Base-by-base conservation (phyloP, 2,329 filamentous ascomycete genomes). In the Coniochaeta pulveracea region DNA sequence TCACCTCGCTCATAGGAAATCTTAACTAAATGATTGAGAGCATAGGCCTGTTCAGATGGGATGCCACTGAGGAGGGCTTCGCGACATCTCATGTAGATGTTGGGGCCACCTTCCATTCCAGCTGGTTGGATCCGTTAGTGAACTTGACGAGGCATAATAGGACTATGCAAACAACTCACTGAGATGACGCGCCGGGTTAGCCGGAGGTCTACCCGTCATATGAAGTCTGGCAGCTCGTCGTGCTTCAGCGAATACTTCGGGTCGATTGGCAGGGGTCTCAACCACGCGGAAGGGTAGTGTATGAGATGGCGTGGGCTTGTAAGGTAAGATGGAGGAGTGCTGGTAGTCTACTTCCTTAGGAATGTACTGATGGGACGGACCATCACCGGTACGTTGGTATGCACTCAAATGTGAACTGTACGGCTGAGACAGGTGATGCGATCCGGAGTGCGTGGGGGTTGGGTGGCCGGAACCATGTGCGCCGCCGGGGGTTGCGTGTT, bases 1-100 rank as follows among this genome's bases (percentile, higher is more conserved):
- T 96, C 91, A 28, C 89, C 89, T 26, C 88, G 75, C 55, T 96
- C 88, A 49, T 80, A 91, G 0, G 88, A 95, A 18, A 96, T 95
- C 52, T 94, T 93, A 38, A 96, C 86, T 4, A 96, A 62, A 47
- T 96, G 89, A 47, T 93, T 85, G 9, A 96, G 64, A 0, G 86
- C 89, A 57, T 93, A 96, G n/a, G 85, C 78, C 47, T 95, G 82
- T 51, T 98, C 89, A 10, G 78, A 71, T 4, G 72, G 71, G 17
- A 93, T 74, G 3, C 76, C 75, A 10, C 85, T 94, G 40, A 83
- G 81, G 17, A 98, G 62, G 4, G 88, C 80, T 44, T 88, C 78
- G 23, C 93, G 69, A 41, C 85, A 93, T 26, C 88, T 79, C 31
- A 89, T 80, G 50, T 95, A 96, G 42, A 95, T 94, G 49, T 93